phyloP scores from a whole-genome alignment of 805 yeast genomes.

The Tetrapisispora iriomotensis region DNA sequence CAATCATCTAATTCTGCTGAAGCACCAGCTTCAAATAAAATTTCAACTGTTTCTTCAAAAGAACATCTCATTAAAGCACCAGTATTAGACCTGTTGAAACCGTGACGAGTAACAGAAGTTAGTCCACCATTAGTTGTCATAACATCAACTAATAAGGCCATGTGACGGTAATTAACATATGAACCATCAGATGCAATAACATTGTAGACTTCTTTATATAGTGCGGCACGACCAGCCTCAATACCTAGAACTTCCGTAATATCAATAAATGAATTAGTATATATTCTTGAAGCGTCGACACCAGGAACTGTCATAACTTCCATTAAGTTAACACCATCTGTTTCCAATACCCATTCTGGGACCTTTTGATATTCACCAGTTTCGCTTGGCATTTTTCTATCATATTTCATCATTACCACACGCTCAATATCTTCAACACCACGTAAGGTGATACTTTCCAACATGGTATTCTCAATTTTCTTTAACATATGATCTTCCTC shows the following conservation, averaged over 20 bases:
- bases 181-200: constrained; percentile 99
- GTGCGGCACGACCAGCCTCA: constrained; percentile 93
- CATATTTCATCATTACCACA: constrained; percentile 72
- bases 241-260: constrained; percentile 91
- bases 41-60: constrained; percentile 98
- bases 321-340: constrained; percentile 94
- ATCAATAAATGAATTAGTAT: constrained; percentile 95
- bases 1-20: constrained; percentile 97
- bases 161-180: constrained; percentile 94
- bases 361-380: constrained; percentile 82
- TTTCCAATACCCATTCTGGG: constrained; percentile 97
- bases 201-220: constrained; percentile 87
- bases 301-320: constrained; percentile 94
- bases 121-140: constrained; percentile 98
- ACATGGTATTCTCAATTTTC: constrained; percentile 91
- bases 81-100: constrained; percentile 96
- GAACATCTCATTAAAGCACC: constrained; percentile 99
- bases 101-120: constrained; percentile 99
- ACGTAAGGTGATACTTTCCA: constrained; percentile 86
- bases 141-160: constrained; percentile 94
- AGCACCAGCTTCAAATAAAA: constrained; percentile 94
- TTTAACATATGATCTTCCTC: constrained; percentile 96
- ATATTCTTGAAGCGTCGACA: constrained; percentile 81
- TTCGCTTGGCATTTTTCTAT: constrained; percentile 58
- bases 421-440: constrained; percentile 93